Base-by-base conservation (phyloP, 2,329 filamentous ascomycete genomes). In the Ilyonectria sp. region DNA sequence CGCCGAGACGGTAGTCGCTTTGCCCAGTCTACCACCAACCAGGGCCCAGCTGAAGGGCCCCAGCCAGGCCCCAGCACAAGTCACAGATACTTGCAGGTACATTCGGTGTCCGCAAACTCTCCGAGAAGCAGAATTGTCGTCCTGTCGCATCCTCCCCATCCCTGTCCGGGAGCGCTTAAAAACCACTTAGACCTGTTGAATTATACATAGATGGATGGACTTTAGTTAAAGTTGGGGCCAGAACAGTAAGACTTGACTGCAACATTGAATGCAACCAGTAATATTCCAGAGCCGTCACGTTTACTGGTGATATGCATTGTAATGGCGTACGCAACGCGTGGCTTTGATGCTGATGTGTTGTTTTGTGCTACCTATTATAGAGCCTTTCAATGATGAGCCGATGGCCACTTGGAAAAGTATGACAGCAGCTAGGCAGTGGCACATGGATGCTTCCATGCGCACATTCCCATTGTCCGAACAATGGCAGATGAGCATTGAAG, bases 81-180 rank as follows among this genome's bases (percentile, higher is more conserved):
- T 65, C 56, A 26, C 37, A 29, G 35, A 49, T 65, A 65, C 63
- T 55, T 65, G 35, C 33, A 31, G 63, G 57, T 65, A 65, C 63
- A 44, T 57, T 72, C 68, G 65, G 65, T 47, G 33, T 63, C 63
- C 68, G 53, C 63, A 44, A 72, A 69, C 53, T 61, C 58, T 66
- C 69, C 63, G 69, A 63, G 46, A 13, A 55, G 31, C 37, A 35
- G 49, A 47, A 53, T 17, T 59, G 43, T n/a, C 40, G 58, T 60
- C 47, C 11, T 59, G 49, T 46, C 62, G 47, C n/a, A 21, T 31
- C 29, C 44, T 19, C 29, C 23, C 13, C 55, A 59, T 64, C 61
- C 61, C 29, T 64, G 47, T n/a, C 43, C 37, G 4, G 13, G 8
- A 47, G 47, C 47, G 53, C 35, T 50, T 50, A 46, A 6, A 35